phyloP scores from a whole-genome alignment of 257 asterid genomes.

The Cinchona pubescens region DNA sequence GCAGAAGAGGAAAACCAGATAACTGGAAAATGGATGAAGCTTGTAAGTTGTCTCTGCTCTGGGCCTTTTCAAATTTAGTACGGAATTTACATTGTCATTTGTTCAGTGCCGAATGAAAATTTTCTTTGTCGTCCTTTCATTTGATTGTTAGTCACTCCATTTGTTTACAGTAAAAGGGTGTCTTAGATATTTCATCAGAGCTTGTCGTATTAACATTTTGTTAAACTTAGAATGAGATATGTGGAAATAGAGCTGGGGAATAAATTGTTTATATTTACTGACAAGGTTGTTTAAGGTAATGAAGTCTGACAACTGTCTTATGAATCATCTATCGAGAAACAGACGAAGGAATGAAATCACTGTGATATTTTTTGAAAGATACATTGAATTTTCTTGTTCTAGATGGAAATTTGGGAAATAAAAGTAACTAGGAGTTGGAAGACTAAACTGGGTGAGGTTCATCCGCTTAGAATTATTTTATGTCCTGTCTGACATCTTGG shows the following conservation, averaged over 20 bases:
- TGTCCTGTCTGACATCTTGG: no score
- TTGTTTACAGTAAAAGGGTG: neutral
- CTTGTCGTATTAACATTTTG: no score
- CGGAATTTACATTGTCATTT: neutral
- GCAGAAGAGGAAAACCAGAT: constrained; percentile 43
- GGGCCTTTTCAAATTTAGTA: no score
- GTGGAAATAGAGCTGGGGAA: no score
- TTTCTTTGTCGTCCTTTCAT: neutral
- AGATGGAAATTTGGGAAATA: neutral
- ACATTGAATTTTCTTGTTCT: neutral
- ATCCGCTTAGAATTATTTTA: no score
- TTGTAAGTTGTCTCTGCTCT: neutral
- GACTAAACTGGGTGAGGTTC: no score
- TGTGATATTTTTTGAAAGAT: no score
- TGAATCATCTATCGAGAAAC: neutral
- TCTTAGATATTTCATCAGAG: neutral
- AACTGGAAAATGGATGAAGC: constrained; percentile 2
- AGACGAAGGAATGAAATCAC: neutral
- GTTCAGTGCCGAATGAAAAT: neutral
- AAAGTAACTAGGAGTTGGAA: neutral
- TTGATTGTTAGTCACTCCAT: neutral
- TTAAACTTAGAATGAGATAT: no score
- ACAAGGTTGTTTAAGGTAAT: neutral
- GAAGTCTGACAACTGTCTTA: neutral
- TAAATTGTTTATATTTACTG: no score